A percentile compares a stretch with the other conserved stretches of the same genome.
These are phyloP conservation scores for Colletotrichum caudatum DNA, from an alignment of 2,329 filamentous ascomycete species.

Conservation along the genomic window DNA sequence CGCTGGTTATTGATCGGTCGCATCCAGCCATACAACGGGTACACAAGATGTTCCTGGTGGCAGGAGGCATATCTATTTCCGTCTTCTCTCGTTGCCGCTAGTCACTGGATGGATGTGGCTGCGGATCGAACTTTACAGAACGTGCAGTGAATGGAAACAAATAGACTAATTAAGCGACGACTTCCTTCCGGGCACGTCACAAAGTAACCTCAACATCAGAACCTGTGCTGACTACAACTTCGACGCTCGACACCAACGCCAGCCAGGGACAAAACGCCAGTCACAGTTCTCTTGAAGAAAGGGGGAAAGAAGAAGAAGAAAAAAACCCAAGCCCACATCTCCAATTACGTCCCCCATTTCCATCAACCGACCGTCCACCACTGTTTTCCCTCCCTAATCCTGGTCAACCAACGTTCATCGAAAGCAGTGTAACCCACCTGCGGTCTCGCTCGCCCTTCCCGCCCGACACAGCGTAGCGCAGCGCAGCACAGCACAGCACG, in stretches of 20 bases:
- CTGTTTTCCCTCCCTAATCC: conserved; percentile 6
- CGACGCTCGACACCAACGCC: neutral
- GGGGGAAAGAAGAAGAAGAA: no score
- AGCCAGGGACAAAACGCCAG: neutral
- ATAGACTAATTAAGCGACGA: neutral
- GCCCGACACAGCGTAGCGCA: conserved; percentile 11
- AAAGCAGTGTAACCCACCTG: conserved; percentile 34
- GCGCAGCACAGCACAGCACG: neutral
- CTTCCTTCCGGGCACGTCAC: neutral
- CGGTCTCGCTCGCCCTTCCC: conserved; percentile 39
- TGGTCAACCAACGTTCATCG: conserved; percentile 25
- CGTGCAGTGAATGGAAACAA: conserved; percentile 1
- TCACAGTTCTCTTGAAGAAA: neutral
- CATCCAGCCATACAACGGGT: neutral
- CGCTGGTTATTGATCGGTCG: neutral
- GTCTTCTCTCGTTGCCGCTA: conserved; percentile 2
- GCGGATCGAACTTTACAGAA: neutral
- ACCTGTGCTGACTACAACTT: neutral
- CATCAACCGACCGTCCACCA: neutral
- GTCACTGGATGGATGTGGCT: neutral
- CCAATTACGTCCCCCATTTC: neutral
- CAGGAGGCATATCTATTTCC: neutral
- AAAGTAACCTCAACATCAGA: neutral
- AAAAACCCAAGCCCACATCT: neutral
- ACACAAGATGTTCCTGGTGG: neutral